Conservation (phyloP, 495 filamentous ascomycete species). For the Penicillium roqueforti region DNA sequence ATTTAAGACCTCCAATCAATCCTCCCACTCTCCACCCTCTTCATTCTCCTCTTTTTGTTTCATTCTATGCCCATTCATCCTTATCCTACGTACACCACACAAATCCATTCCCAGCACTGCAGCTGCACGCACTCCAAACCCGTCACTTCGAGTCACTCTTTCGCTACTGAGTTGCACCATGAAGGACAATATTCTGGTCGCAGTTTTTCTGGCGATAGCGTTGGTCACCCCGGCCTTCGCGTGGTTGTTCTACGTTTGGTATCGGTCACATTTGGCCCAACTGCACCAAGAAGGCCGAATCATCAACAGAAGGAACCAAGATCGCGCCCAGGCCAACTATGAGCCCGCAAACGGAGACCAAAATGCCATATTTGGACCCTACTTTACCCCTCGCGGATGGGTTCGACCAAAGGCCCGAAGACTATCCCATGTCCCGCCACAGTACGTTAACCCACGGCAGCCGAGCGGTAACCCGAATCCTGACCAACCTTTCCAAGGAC, state of each 20-base stretch:
- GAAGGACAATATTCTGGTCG: neutral
- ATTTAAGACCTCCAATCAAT: neutral
- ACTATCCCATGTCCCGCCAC: neutral
- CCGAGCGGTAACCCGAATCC: neutral
- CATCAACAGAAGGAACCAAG: neutral
- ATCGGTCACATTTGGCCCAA: neutral
- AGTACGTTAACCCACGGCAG: neutral
- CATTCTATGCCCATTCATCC: neutral
- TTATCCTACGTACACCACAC: neutral
- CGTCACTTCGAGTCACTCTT: neutral
- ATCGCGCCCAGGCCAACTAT: constrained; percentile 1
- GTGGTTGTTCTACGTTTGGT: neutral
- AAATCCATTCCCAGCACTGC: neutral
- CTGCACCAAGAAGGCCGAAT: neutral
- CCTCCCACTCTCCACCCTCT: neutral
- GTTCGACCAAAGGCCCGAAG: neutral
- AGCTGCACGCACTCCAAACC: neutral
- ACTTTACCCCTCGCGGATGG: neutral
- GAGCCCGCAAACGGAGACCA: neutral
- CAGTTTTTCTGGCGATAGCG: neutral
- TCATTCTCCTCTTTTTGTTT: neutral
- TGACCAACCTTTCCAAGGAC: neutral
- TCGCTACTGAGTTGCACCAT: neutral
- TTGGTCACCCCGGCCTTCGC: neutral
- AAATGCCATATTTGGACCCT: neutral